Conservation (phyloP, 192 early-diverging fungal genomes). For the Backusella luteola region DNA sequence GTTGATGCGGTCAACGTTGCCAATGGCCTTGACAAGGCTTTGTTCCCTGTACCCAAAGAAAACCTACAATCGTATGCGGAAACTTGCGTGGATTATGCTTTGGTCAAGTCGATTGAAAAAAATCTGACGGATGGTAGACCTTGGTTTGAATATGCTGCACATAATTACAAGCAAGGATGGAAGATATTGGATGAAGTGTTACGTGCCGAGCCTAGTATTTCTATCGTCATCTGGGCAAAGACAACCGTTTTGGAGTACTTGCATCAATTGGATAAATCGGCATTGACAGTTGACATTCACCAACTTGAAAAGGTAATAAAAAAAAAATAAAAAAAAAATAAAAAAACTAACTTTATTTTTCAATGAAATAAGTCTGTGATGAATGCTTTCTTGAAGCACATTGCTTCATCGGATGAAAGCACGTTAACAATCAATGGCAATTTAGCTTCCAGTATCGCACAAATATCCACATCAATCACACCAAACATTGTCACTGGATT, state of each 20-base stretch:
- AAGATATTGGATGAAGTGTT: constrained; percentile 52
- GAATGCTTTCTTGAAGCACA: background rate
- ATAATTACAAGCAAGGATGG: constrained; percentile 56
- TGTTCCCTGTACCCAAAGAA: background rate
- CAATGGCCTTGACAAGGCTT: background rate
- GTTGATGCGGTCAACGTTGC: background rate
- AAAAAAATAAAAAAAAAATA: background rate
- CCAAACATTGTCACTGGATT: background rate
- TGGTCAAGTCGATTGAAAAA: constrained; percentile 12
- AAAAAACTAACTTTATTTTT: background rate
- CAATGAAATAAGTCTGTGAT: background rate
- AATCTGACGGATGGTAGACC: constrained; percentile 8
- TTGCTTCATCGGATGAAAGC: background rate
- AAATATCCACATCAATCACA: background rate
- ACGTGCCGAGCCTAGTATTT: constrained; percentile 5
- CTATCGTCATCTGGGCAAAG: constrained; percentile 3
- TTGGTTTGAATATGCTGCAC: constrained; percentile 62
- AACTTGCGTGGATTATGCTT: constrained; percentile 6
- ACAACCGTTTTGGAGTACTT: constrained; percentile 13
- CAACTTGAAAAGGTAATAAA: constrained; percentile 8
- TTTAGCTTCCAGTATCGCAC: background rate
- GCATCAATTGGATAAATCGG: background rate
- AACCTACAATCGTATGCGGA: constrained; percentile 5
- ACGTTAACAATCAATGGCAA: background rate
- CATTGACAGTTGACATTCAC: background rate